Conservation (phyloP, 2,329 filamentous ascomycete genomes). For the Cladosporium sp. region DNA sequence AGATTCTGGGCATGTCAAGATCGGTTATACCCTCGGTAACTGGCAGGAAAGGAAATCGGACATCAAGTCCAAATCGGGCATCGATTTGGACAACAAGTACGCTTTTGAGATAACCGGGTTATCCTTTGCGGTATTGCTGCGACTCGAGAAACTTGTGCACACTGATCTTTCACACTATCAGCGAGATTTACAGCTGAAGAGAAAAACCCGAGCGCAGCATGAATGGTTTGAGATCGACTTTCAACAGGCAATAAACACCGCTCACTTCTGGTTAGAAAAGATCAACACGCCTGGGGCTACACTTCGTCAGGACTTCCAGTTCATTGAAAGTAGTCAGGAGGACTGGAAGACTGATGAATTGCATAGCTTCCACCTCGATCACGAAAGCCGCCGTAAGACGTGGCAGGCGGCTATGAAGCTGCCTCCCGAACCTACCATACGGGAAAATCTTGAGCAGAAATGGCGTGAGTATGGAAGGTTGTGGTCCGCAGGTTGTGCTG, state of each 20-base stretch:
- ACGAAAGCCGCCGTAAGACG: background rate
- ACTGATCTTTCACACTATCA: background rate
- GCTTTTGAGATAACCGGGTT: background rate
- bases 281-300: no score
- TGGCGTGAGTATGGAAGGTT: background rate
- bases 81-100: background rate
- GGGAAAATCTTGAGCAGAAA: background rate
- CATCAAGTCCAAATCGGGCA: background rate
- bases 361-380: background rate
- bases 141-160: background rate
- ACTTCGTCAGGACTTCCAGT: no score
- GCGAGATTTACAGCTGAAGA: background rate
- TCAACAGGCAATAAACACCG: background rate
- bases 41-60: background rate
- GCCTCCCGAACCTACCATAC: background rate
- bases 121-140: background rate
- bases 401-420: background rate
- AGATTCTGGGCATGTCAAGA: background rate
- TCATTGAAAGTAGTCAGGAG: no score
- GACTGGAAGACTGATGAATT: background rate
- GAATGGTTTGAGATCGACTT: slow-evolving; percentile 3
- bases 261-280: background rate
- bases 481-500: background rate
- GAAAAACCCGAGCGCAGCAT: background rate
- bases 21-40: background rate